Evolutionary conservation across 2,329 filamentous ascomycete genomes (phyloP).

Genomic region (Aureobasidium mangrovei): DNA sequence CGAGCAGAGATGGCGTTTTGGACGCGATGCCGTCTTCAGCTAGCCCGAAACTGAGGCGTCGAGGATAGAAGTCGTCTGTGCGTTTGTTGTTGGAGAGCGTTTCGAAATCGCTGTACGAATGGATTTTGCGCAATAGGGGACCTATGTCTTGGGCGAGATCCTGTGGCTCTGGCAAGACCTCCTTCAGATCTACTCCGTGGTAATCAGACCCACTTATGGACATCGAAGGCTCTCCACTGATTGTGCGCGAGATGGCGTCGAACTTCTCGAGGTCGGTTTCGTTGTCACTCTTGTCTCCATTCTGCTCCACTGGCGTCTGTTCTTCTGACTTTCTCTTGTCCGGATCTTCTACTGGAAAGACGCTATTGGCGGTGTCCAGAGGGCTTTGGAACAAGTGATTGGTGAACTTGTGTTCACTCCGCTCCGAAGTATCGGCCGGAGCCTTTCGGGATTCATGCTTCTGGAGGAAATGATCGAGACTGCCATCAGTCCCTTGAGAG

Average conservation of each 20-base stretch:
- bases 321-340: not conserved
- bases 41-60: slow-evolving; percentile 65
- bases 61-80: slow-evolving; percentile 55
- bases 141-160: slow-evolving; percentile 37
- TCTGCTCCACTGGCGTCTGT: not conserved
- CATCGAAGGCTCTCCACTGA: slow-evolving; percentile 4
- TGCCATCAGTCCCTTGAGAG: not conserved
- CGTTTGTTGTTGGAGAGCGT: slow-evolving; percentile 15
- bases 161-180: slow-evolving; percentile 44
- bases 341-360: slow-evolving; percentile 9
- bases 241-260: not conserved
- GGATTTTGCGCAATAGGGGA: slow-evolving; percentile 51
- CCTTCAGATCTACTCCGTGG: slow-evolving; percentile 51
- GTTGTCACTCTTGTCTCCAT: slow-evolving; percentile 1
- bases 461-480: not conserved
- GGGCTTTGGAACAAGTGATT: not conserved
- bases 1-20: slow-evolving; percentile 28
- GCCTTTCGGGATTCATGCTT: not conserved
- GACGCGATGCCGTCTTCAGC: slow-evolving; percentile 59
- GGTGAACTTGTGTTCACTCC: not conserved
- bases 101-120: slow-evolving; percentile 37
- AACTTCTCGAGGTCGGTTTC: not conserved
- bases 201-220: slow-evolving; percentile 53
- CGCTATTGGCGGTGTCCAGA: not conserved
- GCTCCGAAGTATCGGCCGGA: no score